Conservation (phyloP, 306 rosid species). For the Medicago ruthenica region DNA sequence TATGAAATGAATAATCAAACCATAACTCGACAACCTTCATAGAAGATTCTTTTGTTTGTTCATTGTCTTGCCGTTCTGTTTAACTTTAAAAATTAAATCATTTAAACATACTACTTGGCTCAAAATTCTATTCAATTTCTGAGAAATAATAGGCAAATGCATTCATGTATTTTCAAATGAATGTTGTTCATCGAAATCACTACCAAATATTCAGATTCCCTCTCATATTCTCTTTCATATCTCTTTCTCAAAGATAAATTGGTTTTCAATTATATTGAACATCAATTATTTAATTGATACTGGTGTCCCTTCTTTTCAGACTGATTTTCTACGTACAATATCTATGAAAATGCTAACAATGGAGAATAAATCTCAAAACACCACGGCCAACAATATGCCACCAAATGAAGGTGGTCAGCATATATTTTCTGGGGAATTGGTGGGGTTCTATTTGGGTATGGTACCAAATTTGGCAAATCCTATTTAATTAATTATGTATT, state of each 20-base stretch:
- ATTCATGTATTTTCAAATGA: slow-evolving; percentile 14
- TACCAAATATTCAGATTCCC: slow-evolving; percentile 11
- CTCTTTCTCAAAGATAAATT: background rate
- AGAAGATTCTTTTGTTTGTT: slow-evolving; percentile 19
- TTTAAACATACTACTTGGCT: background rate
- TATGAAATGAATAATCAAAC: background rate
- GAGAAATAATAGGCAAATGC: slow-evolving; percentile 12
- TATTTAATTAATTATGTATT: background rate
- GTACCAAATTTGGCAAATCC: slow-evolving; percentile 5
- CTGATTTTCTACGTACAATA: slow-evolving; percentile 52
- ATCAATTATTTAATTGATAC: slow-evolving; percentile 13
- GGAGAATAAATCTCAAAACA: slow-evolving; percentile 65
- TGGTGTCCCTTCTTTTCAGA: slow-evolving; percentile 39
- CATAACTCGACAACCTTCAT: background rate
- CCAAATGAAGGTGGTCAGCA: slow-evolving; percentile 55
- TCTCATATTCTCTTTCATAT: background rate
- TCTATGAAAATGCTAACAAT: slow-evolving; percentile 52
- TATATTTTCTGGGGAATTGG: slow-evolving; percentile 20
- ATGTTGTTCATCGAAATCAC: slow-evolving; percentile 12
- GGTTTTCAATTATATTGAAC: background rate
- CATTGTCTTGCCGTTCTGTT: background rate
- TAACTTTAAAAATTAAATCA: no score
- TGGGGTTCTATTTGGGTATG: slow-evolving; percentile 12
- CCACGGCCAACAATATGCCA: slow-evolving; percentile 45
- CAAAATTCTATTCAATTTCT: background rate